A percentile compares a stretch with the other conserved stretches of the same genome.
Conservation (phyloP, 352 stramenopile species). For the Paralagenidium karlingii region DNA sequence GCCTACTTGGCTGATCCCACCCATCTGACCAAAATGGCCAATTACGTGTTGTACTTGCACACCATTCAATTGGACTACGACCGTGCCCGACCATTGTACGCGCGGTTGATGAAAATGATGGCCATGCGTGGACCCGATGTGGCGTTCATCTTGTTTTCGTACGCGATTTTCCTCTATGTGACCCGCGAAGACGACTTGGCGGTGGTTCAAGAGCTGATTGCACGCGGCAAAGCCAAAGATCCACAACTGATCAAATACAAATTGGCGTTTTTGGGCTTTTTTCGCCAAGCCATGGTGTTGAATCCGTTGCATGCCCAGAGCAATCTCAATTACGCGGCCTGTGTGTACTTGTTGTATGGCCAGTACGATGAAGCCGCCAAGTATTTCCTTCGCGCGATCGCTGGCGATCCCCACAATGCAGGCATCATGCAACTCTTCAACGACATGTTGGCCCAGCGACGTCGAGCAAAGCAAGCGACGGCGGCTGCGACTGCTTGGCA, state of each 20-base stretch:
- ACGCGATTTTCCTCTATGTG: constrained; percentile 56
- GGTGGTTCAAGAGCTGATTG: constrained; percentile 54
- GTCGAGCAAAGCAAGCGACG: not conserved
- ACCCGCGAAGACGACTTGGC: constrained; percentile 55
- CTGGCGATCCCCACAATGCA: constrained; percentile 43
- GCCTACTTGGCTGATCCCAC: constrained; percentile 69
- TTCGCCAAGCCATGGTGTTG: constrained; percentile 55
- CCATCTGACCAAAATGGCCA: constrained; percentile 60
- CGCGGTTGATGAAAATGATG: constrained; percentile 61
- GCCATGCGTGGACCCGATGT: constrained; percentile 54
- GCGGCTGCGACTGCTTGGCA: not conserved
- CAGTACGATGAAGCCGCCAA: constrained; percentile 39
- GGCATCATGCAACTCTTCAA: constrained; percentile 62
- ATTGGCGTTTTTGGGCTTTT: constrained; percentile 65
- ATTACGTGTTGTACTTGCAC: constrained; percentile 75
- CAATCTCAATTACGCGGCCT: constrained; percentile 72
- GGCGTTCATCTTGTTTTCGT: constrained; percentile 70
- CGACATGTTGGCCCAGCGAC: constrained; percentile 55
- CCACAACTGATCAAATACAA: constrained; percentile 54
- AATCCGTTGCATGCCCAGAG: constrained; percentile 41
- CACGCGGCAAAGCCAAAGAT: constrained; percentile 38
- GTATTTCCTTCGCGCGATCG: constrained; percentile 61
- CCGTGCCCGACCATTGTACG: constrained; percentile 54
- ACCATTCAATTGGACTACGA: constrained; percentile 69
- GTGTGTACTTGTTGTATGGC: constrained; percentile 56